Evolutionary conservation across 768 basidiomycete species (phyloP).

Genomic region (Podaxis pistillaris): DNA sequence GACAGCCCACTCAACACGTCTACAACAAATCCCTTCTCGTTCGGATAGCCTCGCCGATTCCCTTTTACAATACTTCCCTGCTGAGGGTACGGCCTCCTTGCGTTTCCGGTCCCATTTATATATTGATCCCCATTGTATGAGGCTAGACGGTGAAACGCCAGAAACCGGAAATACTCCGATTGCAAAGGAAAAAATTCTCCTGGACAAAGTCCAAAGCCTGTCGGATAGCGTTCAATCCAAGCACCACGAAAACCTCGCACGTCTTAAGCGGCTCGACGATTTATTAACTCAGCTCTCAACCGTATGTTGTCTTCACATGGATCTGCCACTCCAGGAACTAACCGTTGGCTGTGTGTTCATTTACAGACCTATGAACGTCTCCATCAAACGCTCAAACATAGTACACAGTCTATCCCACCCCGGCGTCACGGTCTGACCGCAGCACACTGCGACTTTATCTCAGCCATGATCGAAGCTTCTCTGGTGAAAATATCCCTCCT

Average conservation of each 20-base stretch:
- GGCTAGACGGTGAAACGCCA: background rate
- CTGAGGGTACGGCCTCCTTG: background rate
- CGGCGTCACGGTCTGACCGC: conserved; percentile 26
- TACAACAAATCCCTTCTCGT: background rate
- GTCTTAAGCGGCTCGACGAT: background rate
- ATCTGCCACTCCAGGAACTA: background rate
- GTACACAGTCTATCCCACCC: conserved; percentile 27
- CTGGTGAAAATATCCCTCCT: conserved; percentile 48
- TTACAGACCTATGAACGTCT: conserved; percentile 16
- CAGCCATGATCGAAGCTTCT: conserved; percentile 44
- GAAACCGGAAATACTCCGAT: background rate
- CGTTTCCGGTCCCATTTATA: background rate
- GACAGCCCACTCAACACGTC: background rate
- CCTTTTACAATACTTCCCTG: conserved; percentile 5
- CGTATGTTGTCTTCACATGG: background rate
- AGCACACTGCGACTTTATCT: conserved; percentile 38
- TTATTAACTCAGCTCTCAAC: background rate
- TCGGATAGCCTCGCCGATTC: background rate
- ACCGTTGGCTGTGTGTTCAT: background rate
- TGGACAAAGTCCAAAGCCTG: background rate
- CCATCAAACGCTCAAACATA: conserved; percentile 25
- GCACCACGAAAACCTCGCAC: background rate
- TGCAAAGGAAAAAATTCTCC: background rate
- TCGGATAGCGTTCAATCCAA: background rate
- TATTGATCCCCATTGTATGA: background rate